Conservation (phyloP, 202 grass and related monocot genomes). For the Hordeum pubiflorum region DNA sequence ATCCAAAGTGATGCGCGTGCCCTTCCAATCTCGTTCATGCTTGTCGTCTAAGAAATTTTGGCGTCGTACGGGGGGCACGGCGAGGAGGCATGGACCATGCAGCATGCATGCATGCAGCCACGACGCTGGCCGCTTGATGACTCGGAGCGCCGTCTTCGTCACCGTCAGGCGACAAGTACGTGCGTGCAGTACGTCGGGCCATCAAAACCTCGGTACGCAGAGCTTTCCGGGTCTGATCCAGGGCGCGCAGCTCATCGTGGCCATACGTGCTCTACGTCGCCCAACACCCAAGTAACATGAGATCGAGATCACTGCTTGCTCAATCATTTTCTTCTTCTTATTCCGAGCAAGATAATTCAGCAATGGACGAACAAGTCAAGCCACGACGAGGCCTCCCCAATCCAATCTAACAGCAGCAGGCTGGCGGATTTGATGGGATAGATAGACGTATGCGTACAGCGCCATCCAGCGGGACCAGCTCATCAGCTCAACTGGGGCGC, state of each 20-base stretch:
- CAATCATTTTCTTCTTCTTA: too few relatives aligned
- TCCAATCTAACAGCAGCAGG: neutral
- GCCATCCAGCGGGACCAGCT: neutral
- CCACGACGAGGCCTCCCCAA: neutral
- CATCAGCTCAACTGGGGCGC: neutral
- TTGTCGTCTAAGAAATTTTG: conserved; percentile 12
- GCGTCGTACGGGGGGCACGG: neutral
- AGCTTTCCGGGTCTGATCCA: neutral
- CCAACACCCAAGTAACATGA: too few relatives aligned
- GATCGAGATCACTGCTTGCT: too few relatives aligned
- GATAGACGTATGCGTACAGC: neutral
- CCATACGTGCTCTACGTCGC: too few relatives aligned
- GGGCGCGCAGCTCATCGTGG: too few relatives aligned
- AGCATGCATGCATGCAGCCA: neutral
- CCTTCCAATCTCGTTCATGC: neutral
- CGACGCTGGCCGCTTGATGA: neutral
- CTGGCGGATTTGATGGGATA: neutral
- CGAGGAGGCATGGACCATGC: neutral
- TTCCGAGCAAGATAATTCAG: too few relatives aligned
- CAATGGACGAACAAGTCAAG: neutral
- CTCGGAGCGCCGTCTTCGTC: neutral
- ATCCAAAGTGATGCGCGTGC: neutral
- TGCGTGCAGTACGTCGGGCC: neutral
- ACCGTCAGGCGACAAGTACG: neutral
- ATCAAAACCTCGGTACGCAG: neutral